phyloP scores from a whole-genome alignment of 495 filamentous ascomycete genomes.

The Cryomyces minteri region DNA sequence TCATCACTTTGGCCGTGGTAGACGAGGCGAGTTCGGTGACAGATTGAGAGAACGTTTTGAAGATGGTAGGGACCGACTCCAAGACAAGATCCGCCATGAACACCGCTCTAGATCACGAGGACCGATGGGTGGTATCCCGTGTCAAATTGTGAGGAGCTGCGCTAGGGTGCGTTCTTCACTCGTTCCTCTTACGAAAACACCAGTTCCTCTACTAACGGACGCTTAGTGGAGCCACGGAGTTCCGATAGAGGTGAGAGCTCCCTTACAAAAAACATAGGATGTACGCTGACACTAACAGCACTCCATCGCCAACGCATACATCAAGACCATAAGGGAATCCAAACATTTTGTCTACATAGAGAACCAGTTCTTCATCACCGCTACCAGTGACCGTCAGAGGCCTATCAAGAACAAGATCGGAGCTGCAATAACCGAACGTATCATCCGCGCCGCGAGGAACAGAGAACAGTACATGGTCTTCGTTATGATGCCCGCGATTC shows the following conservation, averaged over 20 bases:
- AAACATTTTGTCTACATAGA: constrained; percentile 87
- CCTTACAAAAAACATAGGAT: neutral
- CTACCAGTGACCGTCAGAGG: constrained; percentile 53
- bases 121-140: constrained; percentile 30
- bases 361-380: constrained; percentile 97
- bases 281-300: constrained; percentile 29
- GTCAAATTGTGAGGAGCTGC: constrained; percentile 52
- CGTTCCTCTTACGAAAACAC: no score
- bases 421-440: constrained; percentile 72
- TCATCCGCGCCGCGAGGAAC: constrained; percentile 54
- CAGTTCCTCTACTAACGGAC: no score
- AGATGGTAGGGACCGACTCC: neutral
- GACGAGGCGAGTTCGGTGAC: neutral
- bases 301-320: constrained; percentile 81
- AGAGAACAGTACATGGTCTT: constrained; percentile 67
- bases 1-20: neutral
- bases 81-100: no score
- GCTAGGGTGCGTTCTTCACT: constrained; percentile 13
- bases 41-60: neutral
- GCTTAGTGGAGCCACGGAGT: constrained; percentile 50
- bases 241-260: constrained; percentile 24
- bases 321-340: constrained; percentile 60
- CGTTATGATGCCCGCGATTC: constrained; percentile 73
- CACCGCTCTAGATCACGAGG: neutral
- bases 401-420: constrained; percentile 82